phyloP scores from a whole-genome alignment of 371 early-diverging fungal genomes.

The Mortierella sp. region DNA sequence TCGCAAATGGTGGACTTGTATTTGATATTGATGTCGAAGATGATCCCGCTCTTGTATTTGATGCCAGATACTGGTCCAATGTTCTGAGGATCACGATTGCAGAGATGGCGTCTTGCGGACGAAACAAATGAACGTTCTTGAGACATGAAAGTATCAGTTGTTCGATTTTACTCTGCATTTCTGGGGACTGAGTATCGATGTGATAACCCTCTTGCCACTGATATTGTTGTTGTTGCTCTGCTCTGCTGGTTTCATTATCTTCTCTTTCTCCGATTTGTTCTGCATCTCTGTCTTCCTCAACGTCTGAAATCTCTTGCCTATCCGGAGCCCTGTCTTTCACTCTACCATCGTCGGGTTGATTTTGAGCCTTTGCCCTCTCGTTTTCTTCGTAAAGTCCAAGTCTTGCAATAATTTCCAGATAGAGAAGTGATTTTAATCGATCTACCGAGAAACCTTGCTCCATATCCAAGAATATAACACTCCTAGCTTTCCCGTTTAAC shows the following conservation, averaged over 20 bases:
- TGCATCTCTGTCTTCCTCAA: not conserved
- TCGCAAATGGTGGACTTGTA: slow-evolving; percentile 18
- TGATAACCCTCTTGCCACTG: not conserved
- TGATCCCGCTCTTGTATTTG: not conserved
- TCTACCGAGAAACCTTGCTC: slow-evolving; percentile 37
- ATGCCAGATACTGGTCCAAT: slow-evolving; percentile 29
- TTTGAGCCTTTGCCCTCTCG: not conserved
- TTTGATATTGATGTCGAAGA: not conserved
- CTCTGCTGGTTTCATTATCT: not conserved
- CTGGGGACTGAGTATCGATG: slow-evolving; percentile 15
- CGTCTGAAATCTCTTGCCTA: not conserved
- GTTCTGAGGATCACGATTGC: slow-evolving; percentile 38
- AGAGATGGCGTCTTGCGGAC: slow-evolving; percentile 38
- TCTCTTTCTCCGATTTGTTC: not conserved
- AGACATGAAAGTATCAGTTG: slow-evolving; percentile 32
- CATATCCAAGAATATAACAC: slow-evolving; percentile 41
- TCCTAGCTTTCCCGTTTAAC: slow-evolving; percentile 25
- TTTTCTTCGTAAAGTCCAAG: not conserved
- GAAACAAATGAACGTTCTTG: slow-evolving; percentile 39
- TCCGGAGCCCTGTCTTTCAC: not conserved
- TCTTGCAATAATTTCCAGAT: slow-evolving; percentile 13
- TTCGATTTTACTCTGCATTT: slow-evolving; percentile 26
- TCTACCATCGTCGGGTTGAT: not conserved
- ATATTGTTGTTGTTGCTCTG: not conserved
- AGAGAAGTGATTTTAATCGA: slow-evolving; percentile 16